Evolutionary conservation across 768 basidiomycete species (phyloP), one percentile per base, ranked within the genome.

Genomic region (Lactarius trivialis): DNA sequence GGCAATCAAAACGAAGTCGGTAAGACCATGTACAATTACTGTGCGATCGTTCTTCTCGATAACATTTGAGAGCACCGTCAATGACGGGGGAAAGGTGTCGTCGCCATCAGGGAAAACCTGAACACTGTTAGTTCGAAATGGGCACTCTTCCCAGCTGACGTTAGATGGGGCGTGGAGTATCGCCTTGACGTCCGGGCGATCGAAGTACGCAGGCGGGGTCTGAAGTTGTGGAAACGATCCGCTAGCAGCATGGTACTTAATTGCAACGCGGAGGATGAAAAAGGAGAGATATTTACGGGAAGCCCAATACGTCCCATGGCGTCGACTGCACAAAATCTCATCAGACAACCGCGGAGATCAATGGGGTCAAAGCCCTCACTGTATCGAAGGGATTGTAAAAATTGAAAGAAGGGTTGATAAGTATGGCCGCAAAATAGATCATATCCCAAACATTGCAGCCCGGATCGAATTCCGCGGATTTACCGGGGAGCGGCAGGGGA

Each of bases 291-390:
- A 70, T 82, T 34, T 67, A 87, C 83, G 88, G 88, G 79, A 87
- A 89, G n/a, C 88, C 88, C 33, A 90, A 84, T 6, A 89, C 87
- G 63, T 90, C 88, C 88, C 86, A 90, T 14, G 86, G 74, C 45
- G 86, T 77, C 0, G 88, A 88, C 66, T 77, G 49, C 12, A 28
- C 0, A 14, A 8, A 32, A 30, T 15, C 6, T 14, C 4, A 33
- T 68, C n/a, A 67, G 11, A 37, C 4, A 8, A 19, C 6, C n/a
- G 1, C 55, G 28, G 45, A 32, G 21, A 12, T 3, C 9, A 48
- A 37, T 6, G 15, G 65, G 32, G n/a, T 14, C 6, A 68, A 17
- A 7, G 9, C 1, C 8, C 79, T 62, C 55, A 74, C 79, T 21
- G 82, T 87, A 68, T 89, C 88, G 72, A 88, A 88, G 58, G 91